These are phyloP conservation scores for Saccharomyces hybrid DNA, from an alignment of 1,139 yeast genomes.

Conservation along the genomic window DNA sequence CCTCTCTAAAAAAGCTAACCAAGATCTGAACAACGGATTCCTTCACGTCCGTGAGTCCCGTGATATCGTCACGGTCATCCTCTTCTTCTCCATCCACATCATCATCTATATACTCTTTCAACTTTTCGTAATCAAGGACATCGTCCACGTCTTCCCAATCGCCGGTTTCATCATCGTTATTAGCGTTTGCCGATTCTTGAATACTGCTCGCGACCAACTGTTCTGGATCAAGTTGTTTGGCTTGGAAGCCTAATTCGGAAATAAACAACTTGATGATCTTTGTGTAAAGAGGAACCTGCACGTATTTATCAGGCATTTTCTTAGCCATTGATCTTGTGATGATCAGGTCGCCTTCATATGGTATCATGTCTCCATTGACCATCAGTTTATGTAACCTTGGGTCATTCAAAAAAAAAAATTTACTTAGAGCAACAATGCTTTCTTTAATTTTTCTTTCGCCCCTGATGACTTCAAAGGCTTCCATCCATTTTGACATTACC, in stretches of 20 bases:
- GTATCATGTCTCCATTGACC: constrained; percentile 75
- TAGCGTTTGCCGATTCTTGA: constrained; percentile 26
- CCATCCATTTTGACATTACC: constrained; percentile 72
- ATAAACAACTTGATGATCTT: constrained; percentile 68
- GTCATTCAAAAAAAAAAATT: constrained; percentile 55
- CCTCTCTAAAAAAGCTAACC: constrained; percentile 55
- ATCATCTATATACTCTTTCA: constrained; percentile 45
- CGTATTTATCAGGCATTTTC: constrained; percentile 53
- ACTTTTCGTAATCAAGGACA: constrained; percentile 51
- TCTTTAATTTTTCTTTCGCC: constrained; percentile 70
- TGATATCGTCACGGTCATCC: constrained; percentile 32
- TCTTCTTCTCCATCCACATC: constrained; percentile 25
- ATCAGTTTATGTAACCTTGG: constrained; percentile 41
- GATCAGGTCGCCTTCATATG: constrained; percentile 51
- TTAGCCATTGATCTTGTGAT: constrained; percentile 81
- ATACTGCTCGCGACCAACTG: constrained; percentile 25
- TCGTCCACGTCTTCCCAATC: constrained; percentile 85
- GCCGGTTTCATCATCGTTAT: constrained; percentile 38
- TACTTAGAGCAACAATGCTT: constrained; percentile 64
- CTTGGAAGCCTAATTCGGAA: constrained; percentile 60
- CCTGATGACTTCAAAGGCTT: constrained; percentile 69
- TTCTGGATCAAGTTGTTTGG: constrained; percentile 38
- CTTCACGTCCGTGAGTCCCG: constrained; percentile 14
- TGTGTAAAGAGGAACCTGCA: constrained; percentile 58
- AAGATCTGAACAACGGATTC: constrained; percentile 39